Percentiles rank a stretch among this genome's conserved stretches.
phyloP scores from a whole-genome alignment of 129 eudicot genomes.

The Oenanthe sinensis region DNA sequence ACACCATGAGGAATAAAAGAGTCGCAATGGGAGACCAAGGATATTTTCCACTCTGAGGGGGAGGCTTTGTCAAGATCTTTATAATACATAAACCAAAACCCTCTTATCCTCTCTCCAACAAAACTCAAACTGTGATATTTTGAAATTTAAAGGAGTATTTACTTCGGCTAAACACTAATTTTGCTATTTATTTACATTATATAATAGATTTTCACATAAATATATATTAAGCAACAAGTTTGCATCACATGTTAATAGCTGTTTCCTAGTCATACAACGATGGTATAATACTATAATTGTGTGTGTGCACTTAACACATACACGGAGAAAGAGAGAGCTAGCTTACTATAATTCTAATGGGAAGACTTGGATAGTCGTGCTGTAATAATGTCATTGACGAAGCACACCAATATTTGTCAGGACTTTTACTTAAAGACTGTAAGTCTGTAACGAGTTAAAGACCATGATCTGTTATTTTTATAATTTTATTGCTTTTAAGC shows the following conservation, averaged over 20 bases:
- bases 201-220: too few relatives aligned
- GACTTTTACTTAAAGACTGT: background rate
- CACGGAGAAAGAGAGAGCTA: background rate
- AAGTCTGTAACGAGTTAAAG: background rate
- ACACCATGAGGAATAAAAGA: background rate
- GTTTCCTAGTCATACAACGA: background rate
- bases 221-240: background rate
- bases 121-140: background rate
- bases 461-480: background rate
- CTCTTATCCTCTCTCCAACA: too few relatives aligned
- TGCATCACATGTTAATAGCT: background rate
- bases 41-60: background rate
- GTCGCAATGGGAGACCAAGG: background rate
- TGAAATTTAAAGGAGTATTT: background rate
- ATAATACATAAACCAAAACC: background rate
- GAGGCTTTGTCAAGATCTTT: background rate
- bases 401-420: background rate
- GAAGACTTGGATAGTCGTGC: background rate
- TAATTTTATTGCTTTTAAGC: background rate
- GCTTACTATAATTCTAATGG: background rate
- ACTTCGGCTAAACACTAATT: background rate
- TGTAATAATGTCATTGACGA: background rate
- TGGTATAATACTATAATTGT: background rate
- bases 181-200: too few relatives aligned
- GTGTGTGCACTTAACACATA: background rate